Percentiles rank a stretch among this genome's conserved stretches.
phyloP scores from a whole-genome alignment of 257 asterid species.

The Nyctanthes arbortristis region DNA sequence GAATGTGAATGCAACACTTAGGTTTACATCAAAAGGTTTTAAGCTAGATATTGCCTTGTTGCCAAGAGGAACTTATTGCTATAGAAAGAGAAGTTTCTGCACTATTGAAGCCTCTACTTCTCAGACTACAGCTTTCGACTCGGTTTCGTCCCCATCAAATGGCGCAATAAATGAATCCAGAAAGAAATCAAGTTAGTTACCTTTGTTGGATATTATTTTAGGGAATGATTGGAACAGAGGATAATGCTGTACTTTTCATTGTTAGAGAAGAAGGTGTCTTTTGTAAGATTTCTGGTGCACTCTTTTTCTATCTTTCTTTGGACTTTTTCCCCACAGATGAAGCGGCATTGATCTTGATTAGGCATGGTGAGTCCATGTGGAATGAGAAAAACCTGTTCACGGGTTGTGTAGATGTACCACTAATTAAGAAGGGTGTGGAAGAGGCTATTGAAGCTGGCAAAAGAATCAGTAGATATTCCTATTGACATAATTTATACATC shows the following conservation, averaged over 20 bases:
- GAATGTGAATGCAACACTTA: constrained; percentile 47
- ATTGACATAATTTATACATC: constrained; percentile 91
- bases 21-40: constrained; percentile 54
- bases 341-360: constrained; percentile 84
- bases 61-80: constrained; percentile 39
- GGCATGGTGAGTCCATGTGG: constrained; percentile 99
- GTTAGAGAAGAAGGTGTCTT: background rate
- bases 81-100: constrained; percentile 43
- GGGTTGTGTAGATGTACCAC: constrained; percentile 97
- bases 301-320: background rate
- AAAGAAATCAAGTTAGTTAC: constrained; percentile 66
- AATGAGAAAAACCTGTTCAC: constrained; percentile 98
- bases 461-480: constrained; percentile 93
- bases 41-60: constrained; percentile 42
- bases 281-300: constrained; percentile 5
- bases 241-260: background rate
- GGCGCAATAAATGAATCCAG: constrained; percentile 48
- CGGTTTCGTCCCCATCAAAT: constrained; percentile 56
- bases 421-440: constrained; percentile 87
- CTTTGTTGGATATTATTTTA: constrained; percentile 1
- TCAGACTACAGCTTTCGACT: constrained; percentile 48
- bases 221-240: background rate
- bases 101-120: constrained; percentile 58
- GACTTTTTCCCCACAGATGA: constrained; percentile 68
- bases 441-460: constrained; percentile 98